These are phyloP conservation scores for Fraxinus sp. DNA, from an alignment of 305 asterid species.

Conservation along the genomic window DNA sequence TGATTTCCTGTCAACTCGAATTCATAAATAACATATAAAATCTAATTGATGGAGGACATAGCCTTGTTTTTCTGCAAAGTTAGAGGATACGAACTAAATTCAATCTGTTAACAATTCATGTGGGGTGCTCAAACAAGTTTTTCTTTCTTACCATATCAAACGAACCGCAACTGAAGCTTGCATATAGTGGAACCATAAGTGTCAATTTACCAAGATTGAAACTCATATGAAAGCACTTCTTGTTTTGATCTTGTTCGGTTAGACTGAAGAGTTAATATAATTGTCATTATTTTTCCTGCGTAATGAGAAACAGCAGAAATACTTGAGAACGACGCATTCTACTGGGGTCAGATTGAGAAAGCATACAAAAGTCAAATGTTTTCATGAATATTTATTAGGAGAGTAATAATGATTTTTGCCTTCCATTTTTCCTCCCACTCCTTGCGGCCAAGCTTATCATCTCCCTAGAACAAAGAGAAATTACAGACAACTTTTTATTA, in stretches of 20 bases:
- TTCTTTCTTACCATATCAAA: not conserved
- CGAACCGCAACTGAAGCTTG: not conserved
- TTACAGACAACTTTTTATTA: not conserved
- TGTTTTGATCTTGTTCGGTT: not conserved
- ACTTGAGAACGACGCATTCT: not conserved
- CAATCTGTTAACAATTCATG: not conserved
- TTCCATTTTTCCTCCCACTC: not conserved
- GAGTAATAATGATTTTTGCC: not conserved
- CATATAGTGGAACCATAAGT: not conserved
- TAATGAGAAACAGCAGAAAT: not conserved
- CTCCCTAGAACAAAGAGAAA: not conserved
- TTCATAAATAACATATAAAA: not conserved
- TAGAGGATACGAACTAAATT: not conserved
- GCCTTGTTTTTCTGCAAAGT: not conserved
- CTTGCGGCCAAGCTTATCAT: not conserved
- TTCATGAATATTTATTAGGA: not conserved
- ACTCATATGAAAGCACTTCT: not conserved
- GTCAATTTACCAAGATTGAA: not conserved
- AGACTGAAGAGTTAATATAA: not conserved
- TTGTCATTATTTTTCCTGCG: not conserved
- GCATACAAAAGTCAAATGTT: not conserved
- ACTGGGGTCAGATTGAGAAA: not conserved
- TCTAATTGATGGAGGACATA: not conserved
- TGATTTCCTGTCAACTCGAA: not conserved
- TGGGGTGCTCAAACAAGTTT: not conserved